Percentiles rank a stretch among this genome's conserved stretches.
Evolutionary conservation across 768 basidiomycete genomes (phyloP).

Genomic region (Suillus subaureus): DNA sequence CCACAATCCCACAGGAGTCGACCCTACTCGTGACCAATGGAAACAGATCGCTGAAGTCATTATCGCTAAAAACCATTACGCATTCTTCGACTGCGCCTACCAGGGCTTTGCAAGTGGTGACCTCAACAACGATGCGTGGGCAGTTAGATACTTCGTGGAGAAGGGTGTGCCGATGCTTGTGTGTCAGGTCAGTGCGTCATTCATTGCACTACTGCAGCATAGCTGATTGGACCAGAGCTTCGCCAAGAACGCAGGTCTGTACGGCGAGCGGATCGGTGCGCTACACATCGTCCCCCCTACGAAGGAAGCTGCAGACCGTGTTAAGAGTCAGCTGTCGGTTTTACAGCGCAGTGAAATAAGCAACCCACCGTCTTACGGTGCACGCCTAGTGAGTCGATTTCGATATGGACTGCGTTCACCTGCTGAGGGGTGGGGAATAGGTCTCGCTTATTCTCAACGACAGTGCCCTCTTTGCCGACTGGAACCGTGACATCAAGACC

Average conservation of each 20-base stretch:
- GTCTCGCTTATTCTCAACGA: constrained; percentile 83
- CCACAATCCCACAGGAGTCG: constrained; percentile 96
- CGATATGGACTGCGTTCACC: not conserved
- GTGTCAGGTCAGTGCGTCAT: constrained; percentile 78
- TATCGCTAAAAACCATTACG: constrained; percentile 74
- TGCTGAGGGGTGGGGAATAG: constrained; percentile 36
- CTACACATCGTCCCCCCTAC: constrained; percentile 48
- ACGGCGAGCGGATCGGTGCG: constrained; percentile 91
- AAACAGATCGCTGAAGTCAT: constrained; percentile 71
- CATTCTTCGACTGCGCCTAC: constrained; percentile 96
- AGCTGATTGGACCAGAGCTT: constrained; percentile 73
- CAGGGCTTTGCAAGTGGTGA: constrained; percentile 98
- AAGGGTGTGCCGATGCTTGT: constrained; percentile 76
- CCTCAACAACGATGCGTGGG: constrained; percentile 89
- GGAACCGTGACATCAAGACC: constrained; percentile 87
- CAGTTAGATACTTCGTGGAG: constrained; percentile 87
- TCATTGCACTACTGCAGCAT: not conserved
- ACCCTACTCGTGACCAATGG: constrained; percentile 92
- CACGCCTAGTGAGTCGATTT: constrained; percentile 66
- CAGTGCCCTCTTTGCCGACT: constrained; percentile 73
- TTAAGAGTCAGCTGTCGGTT: constrained; percentile 87
- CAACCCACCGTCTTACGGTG: constrained; percentile 91
- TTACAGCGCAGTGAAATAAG: constrained; percentile 94
- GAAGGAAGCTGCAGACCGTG: constrained; percentile 66
- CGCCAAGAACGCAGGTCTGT: constrained; percentile 95